A percentile compares a stretch with the other conserved stretches of the same genome.
These are phyloP conservation scores for Dissoconium aciculare DNA, from an alignment of 2,329 filamentous ascomycete genomes.

Conservation along the genomic window DNA sequence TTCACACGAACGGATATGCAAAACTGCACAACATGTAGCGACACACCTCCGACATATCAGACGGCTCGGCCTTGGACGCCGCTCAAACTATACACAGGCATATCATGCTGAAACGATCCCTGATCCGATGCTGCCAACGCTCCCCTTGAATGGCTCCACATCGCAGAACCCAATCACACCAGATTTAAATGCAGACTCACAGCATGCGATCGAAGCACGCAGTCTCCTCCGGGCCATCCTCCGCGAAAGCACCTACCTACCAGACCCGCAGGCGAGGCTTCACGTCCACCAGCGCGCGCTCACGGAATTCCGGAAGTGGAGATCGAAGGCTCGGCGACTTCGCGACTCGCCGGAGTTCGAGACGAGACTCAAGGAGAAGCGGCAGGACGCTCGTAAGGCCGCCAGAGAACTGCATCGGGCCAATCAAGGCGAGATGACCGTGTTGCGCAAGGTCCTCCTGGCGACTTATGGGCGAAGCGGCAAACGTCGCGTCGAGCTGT, in stretches of 20 bases:
- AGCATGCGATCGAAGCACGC: conserved; percentile 15
- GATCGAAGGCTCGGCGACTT: conserved; percentile 9
- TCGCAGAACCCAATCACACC: too few relatives aligned
- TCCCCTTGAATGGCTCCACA: too few relatives aligned
- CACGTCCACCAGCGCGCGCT: conserved; percentile 37
- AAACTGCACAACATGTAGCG: too few relatives aligned
- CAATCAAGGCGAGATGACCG: conserved; percentile 39
- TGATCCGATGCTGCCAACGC: too few relatives aligned
- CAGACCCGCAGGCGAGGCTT: conserved; percentile 38
- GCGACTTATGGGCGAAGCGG: conserved; percentile 45
- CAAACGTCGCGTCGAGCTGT: conserved; percentile 34
- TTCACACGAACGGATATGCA: too few relatives aligned
- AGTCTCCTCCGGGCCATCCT: conserved; percentile 42
- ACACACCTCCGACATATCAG: too few relatives aligned
- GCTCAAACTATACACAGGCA: too few relatives aligned
- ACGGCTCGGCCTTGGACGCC: too few relatives aligned
- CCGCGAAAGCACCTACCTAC: conserved; percentile 45
- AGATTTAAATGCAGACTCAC: conserved; percentile 5
- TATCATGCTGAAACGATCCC: too few relatives aligned
- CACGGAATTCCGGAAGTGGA: conserved; percentile 30
- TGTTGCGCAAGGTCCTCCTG: conserved; percentile 38
- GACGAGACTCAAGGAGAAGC: conserved; percentile 8
- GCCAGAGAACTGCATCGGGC: conserved; percentile 36
- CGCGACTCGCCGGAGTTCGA: conserved; percentile 5
- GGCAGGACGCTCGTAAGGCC: conserved; percentile 27